Evolutionary conservation across 768 basidiomycete genomes (phyloP).

Genomic region (Chalciporus sphaerocephalus): DNA sequence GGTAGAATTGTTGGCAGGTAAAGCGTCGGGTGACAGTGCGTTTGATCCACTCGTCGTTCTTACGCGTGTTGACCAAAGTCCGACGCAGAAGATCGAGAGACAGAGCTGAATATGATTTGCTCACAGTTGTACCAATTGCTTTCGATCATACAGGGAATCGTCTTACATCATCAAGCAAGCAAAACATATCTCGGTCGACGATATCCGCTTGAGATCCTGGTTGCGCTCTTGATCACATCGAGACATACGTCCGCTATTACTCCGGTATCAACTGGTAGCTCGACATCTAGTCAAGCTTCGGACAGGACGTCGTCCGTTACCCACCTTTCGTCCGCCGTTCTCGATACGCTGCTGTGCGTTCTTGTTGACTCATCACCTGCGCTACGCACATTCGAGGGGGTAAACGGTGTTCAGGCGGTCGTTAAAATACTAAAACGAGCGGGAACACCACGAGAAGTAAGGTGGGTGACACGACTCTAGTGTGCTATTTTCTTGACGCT

Average conservation of each 20-base stretch:
- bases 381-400: slow-evolving; percentile 73
- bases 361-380: slow-evolving; percentile 82
- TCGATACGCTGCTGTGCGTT: slow-evolving; percentile 83
- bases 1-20: slow-evolving; percentile 48
- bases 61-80: slow-evolving; percentile 3
- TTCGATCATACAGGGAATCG: slow-evolving; percentile 72
- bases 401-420: slow-evolving; percentile 72
- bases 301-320: slow-evolving; percentile 20
- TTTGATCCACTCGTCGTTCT: slow-evolving; percentile 1
- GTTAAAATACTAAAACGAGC: slow-evolving; percentile 87
- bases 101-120: slow-evolving; percentile 46
- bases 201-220: slow-evolving; percentile 67
- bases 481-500: neutral
- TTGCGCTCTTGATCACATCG: slow-evolving; percentile 66
- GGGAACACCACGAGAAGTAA: slow-evolving; percentile 79
- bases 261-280: slow-evolving; percentile 8
- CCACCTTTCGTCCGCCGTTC: slow-evolving; percentile 64
- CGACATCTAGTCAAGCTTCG: slow-evolving; percentile 13
- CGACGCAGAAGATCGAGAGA: slow-evolving; percentile 37
- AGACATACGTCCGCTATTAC: slow-evolving; percentile 49
- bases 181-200: slow-evolving; percentile 68
- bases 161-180: slow-evolving; percentile 61
- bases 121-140: slow-evolving; percentile 56
- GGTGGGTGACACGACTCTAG: slow-evolving; percentile 69
- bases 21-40: slow-evolving; percentile 42